Base-by-base conservation (phyloP, 2,329 filamentous ascomycete species). In the Trichophyton rubrum region DNA sequence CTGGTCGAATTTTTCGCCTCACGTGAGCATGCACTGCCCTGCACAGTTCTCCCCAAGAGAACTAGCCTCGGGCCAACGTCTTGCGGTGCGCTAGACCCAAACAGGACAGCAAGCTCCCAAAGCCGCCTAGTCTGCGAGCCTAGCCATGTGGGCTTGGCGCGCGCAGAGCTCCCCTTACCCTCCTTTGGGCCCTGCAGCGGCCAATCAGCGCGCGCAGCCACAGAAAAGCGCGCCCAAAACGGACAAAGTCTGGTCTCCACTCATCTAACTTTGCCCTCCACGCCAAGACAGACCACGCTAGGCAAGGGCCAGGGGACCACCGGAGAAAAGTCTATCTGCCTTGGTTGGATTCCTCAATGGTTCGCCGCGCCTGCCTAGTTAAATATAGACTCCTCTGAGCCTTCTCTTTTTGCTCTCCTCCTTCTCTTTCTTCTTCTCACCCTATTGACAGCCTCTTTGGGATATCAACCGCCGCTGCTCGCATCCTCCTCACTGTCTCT, bases 331-430 rank as follows among this genome's bases (percentile, higher is more conserved):
- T 47, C 20, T 47, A 47, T 60, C 45, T 57, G 33, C 11, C 33
- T 38, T 38, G 33, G 11, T 38, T 38, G 8, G 33, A 38, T 38
- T 38, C 33, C 33, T 11, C 33, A 9, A 38, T 3, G 33, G 33
- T 9, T 13, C 9, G 33, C 8, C 62, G 61, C 58, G 56, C 60
- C n/a, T 60, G 20, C 56, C 58, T 60, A 33, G 61, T 58, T 59
- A 38, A 9, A 62, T 61, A 59, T 63, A 62, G 30, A 61, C 47
- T 53, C 58, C 58, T 30, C 27, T 30, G 27, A 43, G 62, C 57
- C 45, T 57, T 63, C 41, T 41, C 51, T 60, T 58, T 49, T 57
- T 53, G 15, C 17, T 38, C 45, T 61, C 61, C 56, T 62, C 61
- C 57, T 47, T 60, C 20, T 43, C 43, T 40, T 53, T 47, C 40